A percentile compares a stretch with the other conserved stretches of the same genome.
Evolutionary conservation across 1,284 basidiomycete species (phyloP).

Genomic region (Trichosporon asahii): DNA sequence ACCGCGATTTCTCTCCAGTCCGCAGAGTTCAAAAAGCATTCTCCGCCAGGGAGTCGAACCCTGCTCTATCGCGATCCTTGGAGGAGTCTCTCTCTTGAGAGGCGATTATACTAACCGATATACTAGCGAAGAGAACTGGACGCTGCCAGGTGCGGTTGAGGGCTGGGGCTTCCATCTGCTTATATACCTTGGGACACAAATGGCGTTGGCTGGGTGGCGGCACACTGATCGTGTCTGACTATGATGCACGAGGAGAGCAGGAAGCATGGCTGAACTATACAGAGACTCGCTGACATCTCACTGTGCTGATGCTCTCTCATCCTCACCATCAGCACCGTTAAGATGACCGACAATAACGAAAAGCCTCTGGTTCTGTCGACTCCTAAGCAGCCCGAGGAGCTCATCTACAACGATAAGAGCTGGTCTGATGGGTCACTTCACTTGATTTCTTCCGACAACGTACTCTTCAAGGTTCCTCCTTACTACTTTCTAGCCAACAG

Average conservation of each 20-base stretch:
- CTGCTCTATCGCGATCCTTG: slow-evolving; percentile 2
- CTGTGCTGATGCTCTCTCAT: neutral
- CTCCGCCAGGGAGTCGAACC: slow-evolving; percentile 10
- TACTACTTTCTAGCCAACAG: slow-evolving; percentile 17
- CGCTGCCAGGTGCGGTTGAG: neutral
- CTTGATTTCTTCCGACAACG: slow-evolving; percentile 15
- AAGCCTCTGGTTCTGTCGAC: neutral
- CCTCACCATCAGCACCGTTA: neutral
- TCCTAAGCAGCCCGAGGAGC: neutral
- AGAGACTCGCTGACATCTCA: no score
- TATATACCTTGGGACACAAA: neutral
- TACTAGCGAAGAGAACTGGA: neutral
- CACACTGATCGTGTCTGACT: no score
- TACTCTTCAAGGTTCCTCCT: slow-evolving; percentile 15
- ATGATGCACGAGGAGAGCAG: neutral
- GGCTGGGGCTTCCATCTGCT: neutral
- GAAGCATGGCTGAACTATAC: neutral
- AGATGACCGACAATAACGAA: neutral
- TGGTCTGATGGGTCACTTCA: slow-evolving; percentile 17
- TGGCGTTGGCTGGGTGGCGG: no score
- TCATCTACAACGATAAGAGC: neutral
- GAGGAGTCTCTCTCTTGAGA: slow-evolving; percentile 8
- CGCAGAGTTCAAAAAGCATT: neutral
- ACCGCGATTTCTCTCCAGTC: neutral
- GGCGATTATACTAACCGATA: slow-evolving; percentile 9